Evolutionary conservation across 225 moss, liverwort and hornwort species (phyloP), one percentile per base, ranked within the genome.

Genomic region (Pseudoscleropodium purum): DNA sequence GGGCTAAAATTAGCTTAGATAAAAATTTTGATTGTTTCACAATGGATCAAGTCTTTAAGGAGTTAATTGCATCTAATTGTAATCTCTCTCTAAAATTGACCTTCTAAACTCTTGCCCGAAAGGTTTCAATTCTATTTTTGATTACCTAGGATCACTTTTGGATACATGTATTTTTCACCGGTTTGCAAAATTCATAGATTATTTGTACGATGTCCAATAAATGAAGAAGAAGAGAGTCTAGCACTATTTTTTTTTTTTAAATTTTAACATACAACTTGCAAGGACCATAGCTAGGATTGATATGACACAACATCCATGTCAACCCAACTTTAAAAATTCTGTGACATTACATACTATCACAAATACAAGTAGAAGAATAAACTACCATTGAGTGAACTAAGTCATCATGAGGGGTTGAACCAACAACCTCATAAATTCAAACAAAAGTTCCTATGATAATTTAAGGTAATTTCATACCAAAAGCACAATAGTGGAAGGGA

Each of bases 371-470:
- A 0, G 4, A 24, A 1, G 25, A 70, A 39, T 14, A 72, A n/a
- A n/a, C n/a, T n/a, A n/a, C n/a, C n/a, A n/a, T n/a, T n/a, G n/a
- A n/a, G 13, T 5, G 13, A 41, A 26, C 8, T 26, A 27, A 27
- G 5, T 73, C 27, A 43, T 41, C 5, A 72, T 0, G 3, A 0
- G 3, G 3, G 27, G 4, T 26, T 73, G 26, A 43, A 41, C 5
- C 0, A 3, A 1, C 9, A 73, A 41, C 27, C 13, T 24, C 0
- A 3, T 26, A 15, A 19, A 43, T 43, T 43, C 29, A 16, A 29
- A 3, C 1, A 27, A 5, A 6, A 72, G 5, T 72, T 4, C 5
- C 15, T 41, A 0, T 1, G n/a, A 13, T 13, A 23, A 13, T n/a
- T n/a, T 69, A 6, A 1, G 7, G 13, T 13, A 23, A 23, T n/a